Conservation (phyloP, 768 basidiomycete species). For the Termitomyces sp. region DNA sequence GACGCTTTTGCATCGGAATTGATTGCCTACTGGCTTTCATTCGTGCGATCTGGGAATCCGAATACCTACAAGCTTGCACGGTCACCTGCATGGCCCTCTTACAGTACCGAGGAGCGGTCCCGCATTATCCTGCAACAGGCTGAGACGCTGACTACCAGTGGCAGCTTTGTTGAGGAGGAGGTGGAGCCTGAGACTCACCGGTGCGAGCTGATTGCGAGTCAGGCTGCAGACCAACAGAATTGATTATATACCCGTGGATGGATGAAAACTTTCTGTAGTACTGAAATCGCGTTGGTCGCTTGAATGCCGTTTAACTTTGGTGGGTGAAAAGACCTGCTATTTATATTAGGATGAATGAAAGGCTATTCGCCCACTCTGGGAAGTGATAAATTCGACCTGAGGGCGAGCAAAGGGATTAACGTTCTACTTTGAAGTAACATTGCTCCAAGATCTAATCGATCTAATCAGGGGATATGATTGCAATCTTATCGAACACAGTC, state of each 20-base stretch:
- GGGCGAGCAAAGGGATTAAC: not conserved
- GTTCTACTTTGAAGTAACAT: no score
- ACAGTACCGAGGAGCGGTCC: conserved; percentile 26
- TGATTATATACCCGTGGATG: not conserved
- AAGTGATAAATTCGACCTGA: no score
- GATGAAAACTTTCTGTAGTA: not conserved
- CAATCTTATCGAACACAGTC: not conserved
- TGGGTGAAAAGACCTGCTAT: not conserved
- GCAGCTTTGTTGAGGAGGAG: conserved; percentile 42
- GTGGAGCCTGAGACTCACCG: conserved; percentile 33
- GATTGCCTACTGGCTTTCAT: conserved; percentile 67
- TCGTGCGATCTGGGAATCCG: conserved; percentile 55
- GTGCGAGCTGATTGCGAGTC: conserved; percentile 27
- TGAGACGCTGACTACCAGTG: conserved; percentile 29
- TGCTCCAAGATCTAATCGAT: not conserved
- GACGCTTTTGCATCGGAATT: conserved; percentile 55
- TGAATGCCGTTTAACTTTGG: not conserved
- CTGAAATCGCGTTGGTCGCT: not conserved
- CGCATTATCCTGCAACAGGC: conserved; percentile 48
- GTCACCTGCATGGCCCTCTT: conserved; percentile 51
- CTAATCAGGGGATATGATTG: not conserved
- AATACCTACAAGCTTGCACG: conserved; percentile 52
- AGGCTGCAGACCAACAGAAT: conserved; percentile 14
- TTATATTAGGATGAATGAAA: no score
- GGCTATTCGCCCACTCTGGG: no score